Percentiles rank a stretch among this genome's conserved stretches.
These are phyloP conservation scores for Claviceps sorghi DNA, from an alignment of 2,329 filamentous ascomycete genomes.

Conservation along the genomic window DNA sequence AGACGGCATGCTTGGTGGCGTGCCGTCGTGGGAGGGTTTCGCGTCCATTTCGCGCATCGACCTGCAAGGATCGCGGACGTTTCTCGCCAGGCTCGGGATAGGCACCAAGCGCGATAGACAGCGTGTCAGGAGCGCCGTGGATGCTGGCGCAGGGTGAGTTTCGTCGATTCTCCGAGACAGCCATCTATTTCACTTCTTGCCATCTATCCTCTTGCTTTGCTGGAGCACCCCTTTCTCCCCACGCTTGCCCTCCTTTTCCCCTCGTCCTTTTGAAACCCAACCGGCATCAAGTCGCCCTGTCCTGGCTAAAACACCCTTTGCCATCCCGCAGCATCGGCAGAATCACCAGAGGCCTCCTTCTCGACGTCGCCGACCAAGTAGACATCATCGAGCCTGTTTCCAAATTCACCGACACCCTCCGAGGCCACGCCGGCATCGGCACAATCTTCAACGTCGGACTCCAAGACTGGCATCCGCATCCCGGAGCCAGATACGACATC, in stretches of 20 bases:
- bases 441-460: conserved; percentile 58
- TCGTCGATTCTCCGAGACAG: background rate
- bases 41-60: conserved; percentile 43
- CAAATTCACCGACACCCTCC: conserved; percentile 58
- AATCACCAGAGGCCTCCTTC: conserved; percentile 64
- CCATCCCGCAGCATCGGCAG: conserved; percentile 52
- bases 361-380: conserved; percentile 52
- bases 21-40: conserved; percentile 16
- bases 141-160: conserved; percentile 25
- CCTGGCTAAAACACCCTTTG: background rate
- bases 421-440: conserved; percentile 41
- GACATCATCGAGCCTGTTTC: conserved; percentile 76
- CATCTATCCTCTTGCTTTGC: too few relatives aligned
- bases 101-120: conserved; percentile 19
- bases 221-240: too few relatives aligned
- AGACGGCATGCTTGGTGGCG: conserved; percentile 71
- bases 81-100: conserved; percentile 50
- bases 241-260: too few relatives aligned
- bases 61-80: conserved; percentile 53
- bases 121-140: conserved; percentile 17
- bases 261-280: background rate
- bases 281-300: background rate
- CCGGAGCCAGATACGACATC: conserved; percentile 50
- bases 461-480: conserved; percentile 48
- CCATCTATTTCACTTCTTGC: too few relatives aligned